phyloP scores from a whole-genome alignment of 2,329 filamentous ascomycete species.

The Esteya vermicola region DNA sequence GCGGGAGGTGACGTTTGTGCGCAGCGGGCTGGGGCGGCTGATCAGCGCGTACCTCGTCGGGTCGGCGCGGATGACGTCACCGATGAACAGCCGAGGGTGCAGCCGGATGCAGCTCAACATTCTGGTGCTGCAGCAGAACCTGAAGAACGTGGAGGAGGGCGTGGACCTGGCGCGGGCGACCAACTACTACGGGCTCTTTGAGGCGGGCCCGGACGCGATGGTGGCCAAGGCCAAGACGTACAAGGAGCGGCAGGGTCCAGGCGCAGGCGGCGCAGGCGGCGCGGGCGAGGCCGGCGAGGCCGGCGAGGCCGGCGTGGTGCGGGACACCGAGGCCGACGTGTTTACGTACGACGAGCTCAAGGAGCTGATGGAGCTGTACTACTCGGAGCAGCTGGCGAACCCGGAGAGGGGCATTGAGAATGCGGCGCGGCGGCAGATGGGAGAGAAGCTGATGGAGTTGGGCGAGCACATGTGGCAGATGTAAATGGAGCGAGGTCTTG shows the following conservation, averaged over 20 bases:
- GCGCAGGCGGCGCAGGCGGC: conserved; percentile 17
- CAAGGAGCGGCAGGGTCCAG: conserved; percentile 15
- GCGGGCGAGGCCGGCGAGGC: conserved; percentile 10
- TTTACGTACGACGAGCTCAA: conserved; percentile 56
- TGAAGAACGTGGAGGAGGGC: conserved; percentile 76
- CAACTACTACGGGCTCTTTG: conserved; percentile 57
- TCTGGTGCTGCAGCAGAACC: conserved; percentile 86
- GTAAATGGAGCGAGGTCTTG: conserved; percentile 10
- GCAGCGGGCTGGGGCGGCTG: conserved; percentile 59
- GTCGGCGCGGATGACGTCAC: conserved; percentile 54
- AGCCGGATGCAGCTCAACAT: conserved; percentile 89
- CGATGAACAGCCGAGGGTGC: conserved; percentile 74
- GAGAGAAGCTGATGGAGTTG: conserved; percentile 53
- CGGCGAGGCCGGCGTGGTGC: conserved; percentile 14
- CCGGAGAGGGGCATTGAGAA: conserved; percentile 53
- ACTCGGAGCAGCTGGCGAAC: conserved; percentile 51
- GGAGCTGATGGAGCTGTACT: conserved; percentile 50
- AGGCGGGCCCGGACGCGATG: conserved; percentile 49
- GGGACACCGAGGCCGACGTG: conserved; percentile 17
- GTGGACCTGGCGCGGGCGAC: conserved; percentile 50
- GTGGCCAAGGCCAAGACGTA: conserved; percentile 44
- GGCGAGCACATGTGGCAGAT: conserved; percentile 61
- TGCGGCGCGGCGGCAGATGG: conserved; percentile 54
- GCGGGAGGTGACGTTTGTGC: conserved; percentile 60
- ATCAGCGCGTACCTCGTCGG: conserved; percentile 68